Evolutionary conservation across 2,329 filamentous ascomycete species (phyloP), one percentile per base, ranked within the genome.

Genomic region (Bertia moriformis): DNA sequence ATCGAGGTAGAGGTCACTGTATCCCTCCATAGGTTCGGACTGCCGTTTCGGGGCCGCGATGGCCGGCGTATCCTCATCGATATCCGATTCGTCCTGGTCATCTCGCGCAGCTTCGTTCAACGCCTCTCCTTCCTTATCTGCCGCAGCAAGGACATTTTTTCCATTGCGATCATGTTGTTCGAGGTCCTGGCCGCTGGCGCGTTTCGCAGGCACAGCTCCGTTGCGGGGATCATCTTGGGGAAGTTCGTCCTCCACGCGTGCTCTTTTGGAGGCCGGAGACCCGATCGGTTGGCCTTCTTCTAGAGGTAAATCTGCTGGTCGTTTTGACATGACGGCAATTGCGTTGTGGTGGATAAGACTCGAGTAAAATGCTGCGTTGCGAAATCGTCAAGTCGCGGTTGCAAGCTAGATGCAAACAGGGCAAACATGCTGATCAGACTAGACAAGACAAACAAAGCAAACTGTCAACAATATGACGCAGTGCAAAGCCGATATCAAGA

Each of bases 1-100:
- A 65, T 98, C 91, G 49, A 98, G 83, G 58, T 98, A 98, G 19
- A 98, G 77, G 57, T 98, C 91, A 51, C 83, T 80, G 64, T 95
- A 98, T 44, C 89, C 89, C 55, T 83, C 83, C 22, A 83, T 74
- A 14, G 89, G 87, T 35, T 80, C 84, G 38, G 68, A 67, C 57
- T 94, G 87, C 46, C 85, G 76, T 47, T 66, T 65, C 17, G 70
- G 66, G n/a, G 35, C 14, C 40, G 44, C 20, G 44, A 37, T 27
- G 39, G 42, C 55, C 38, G 51, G 29, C 41, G 55, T 49, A 37
- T 53, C 50, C 22, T 58, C 51, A 18, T 59, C 56, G 4, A 58
- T 55, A 14, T 60, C 60, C 19, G 60, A 56, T 4, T 58, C 57
- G 41, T 46, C 38, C 44, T 43, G 29, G 45, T 46, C 38, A 44